Evolutionary conservation across 108 stramenopile genomes (phyloP), one percentile per base, ranked within the genome.

Genomic region (Conticribra weissflogii): DNA sequence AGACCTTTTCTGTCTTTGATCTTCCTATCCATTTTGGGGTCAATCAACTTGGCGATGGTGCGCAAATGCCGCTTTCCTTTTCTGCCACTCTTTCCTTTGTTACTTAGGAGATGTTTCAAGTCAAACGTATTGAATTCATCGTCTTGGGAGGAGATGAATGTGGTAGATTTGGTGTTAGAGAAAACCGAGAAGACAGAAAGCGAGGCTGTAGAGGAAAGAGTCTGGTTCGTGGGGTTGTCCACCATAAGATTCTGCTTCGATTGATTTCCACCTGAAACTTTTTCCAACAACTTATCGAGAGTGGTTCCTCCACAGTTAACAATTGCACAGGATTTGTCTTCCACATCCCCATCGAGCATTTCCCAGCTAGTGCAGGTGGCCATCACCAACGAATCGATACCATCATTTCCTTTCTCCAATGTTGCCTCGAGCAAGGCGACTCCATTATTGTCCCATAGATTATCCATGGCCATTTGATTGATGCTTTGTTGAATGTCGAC

Each of bases 61-160:
- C 27, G 47, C 50, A 63, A 29, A 18, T 47, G 48, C 29, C 30
- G n/a, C 50, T 63, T 3, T 30, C 62, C 45, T 49, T 48, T 50
- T 49, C 29, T 30, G 62, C 45, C 27, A 44, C 62, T 2, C 15
- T 50, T 31, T 36, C 25, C 2, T 63, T 48, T 23, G 2, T 29
- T 30, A 27, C 18, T 0, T 4, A 12, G 17, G 55, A 3, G n/a
- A 0, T 45, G 48, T 48, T 31, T 4, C 36, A 12, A 5, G 36
- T 12, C 36, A 12, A 9, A 41, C 36, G 12, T 9, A 41, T 41
- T 41, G 12, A 9, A 41, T 9, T 41, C 8, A 41, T 18, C 28
- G 25, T 48, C 48, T 16, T 27, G 9, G 28, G 62, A 48, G 7
- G 62, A 17, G 16, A 63, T 45, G 50, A 63, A 63, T 16, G 47